phyloP scores from a whole-genome alignment of 495 filamentous ascomycete genomes.

The Penicillium cinerascens region DNA sequence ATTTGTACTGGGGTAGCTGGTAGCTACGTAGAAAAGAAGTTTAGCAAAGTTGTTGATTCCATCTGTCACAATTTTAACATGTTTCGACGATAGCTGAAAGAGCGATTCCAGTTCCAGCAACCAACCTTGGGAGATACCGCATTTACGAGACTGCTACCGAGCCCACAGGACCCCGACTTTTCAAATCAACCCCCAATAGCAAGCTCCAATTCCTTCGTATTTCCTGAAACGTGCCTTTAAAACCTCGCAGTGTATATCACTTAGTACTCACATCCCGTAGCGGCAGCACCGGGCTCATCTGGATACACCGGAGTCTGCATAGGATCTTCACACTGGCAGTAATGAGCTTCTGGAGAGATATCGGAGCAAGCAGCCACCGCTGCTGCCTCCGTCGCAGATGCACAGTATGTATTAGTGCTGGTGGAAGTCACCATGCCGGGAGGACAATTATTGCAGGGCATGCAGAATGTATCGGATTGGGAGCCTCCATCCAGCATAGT shows the following conservation, averaged over 20 bases:
- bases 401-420: constrained; percentile 14
- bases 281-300: constrained; percentile 10
- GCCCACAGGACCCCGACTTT: background rate
- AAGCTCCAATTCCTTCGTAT: background rate
- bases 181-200: background rate
- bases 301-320: constrained; percentile 18
- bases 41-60: too few relatives aligned
- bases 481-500: constrained; percentile 4
- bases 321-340: constrained; percentile 14
- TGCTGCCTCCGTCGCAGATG: constrained; percentile 15
- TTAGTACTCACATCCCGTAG: constrained; percentile 19
- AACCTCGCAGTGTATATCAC: background rate
- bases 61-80: too few relatives aligned
- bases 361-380: constrained; percentile 3
- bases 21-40: too few relatives aligned
- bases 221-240: background rate
- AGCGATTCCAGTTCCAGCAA: too few relatives aligned
- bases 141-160: too few relatives aligned
- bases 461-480: constrained; percentile 23
- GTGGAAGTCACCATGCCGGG: constrained; percentile 19
- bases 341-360: constrained; percentile 3
- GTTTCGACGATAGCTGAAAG: too few relatives aligned
- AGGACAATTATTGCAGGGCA: constrained; percentile 22
- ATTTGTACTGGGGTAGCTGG: too few relatives aligned
- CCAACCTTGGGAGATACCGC: too few relatives aligned